Conservation (phyloP, 2,329 filamentous ascomycete species). For the Byssoonygena ceratinophila region DNA sequence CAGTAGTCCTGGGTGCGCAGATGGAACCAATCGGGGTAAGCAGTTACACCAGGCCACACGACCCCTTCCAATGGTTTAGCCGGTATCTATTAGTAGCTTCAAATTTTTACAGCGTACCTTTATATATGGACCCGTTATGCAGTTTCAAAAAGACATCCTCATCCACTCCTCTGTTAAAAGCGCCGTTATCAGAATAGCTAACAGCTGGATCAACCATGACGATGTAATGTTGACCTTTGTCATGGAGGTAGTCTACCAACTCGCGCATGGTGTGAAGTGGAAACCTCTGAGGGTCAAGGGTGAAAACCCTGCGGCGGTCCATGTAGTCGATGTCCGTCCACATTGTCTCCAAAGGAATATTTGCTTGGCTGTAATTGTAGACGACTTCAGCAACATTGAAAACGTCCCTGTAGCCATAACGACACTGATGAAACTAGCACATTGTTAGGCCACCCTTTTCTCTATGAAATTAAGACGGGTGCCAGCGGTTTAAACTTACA, state of each 20-base stretch:
- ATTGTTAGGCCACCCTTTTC: background rate
- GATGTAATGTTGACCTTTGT: constrained; percentile 52
- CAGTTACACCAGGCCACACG: constrained; percentile 61
- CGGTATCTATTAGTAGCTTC: background rate
- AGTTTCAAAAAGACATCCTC: constrained; percentile 41
- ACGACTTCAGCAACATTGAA: constrained; percentile 28
- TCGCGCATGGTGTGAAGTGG: constrained; percentile 50
- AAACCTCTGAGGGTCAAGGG: constrained; percentile 42
- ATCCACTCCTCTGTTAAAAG: constrained; percentile 50
- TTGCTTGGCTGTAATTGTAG: constrained; percentile 25
- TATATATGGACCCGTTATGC: constrained; percentile 43
- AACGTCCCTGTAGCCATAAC: constrained; percentile 47
- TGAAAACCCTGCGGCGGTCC: constrained; percentile 23
- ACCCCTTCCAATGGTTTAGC: constrained; percentile 38
- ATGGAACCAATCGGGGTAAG: constrained; percentile 62
- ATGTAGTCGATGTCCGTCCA: constrained; percentile 30
- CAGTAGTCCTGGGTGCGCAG: constrained; percentile 52
- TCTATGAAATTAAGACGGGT: background rate
- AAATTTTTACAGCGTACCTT: constrained; percentile 22
- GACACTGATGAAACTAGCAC: constrained; percentile 42
- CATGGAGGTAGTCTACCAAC: constrained; percentile 53
- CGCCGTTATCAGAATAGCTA: constrained; percentile 35
- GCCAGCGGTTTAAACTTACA: constrained; percentile 23
- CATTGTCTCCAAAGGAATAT: constrained; percentile 28
- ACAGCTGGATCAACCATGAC: constrained; percentile 57